These are phyloP conservation scores for Buddleja alternifolia DNA, from an alignment of 257 asterid species.

Conservation along the genomic window DNA sequence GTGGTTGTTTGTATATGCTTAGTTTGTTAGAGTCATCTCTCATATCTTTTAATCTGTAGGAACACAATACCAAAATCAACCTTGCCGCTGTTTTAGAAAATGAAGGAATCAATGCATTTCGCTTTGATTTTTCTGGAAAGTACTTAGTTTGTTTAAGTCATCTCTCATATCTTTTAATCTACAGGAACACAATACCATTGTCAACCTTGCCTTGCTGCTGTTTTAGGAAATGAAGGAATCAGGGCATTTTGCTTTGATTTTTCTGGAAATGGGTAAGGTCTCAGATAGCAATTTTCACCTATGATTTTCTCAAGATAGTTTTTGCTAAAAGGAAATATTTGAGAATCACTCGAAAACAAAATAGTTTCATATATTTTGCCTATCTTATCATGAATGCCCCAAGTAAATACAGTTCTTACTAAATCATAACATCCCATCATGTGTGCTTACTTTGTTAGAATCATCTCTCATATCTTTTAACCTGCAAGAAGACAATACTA, in stretches of 20 bases:
- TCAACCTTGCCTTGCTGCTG: constrained; percentile 57
- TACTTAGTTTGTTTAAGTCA: constrained; percentile 10
- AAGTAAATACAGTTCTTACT: not conserved
- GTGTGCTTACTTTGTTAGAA: no score
- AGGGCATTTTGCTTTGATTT: constrained; percentile 68
- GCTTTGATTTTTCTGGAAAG: no score
- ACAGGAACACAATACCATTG: constrained; percentile 45
- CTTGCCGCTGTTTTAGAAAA: constrained; percentile 64
- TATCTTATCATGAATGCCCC: constrained; percentile 22
- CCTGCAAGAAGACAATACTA: constrained; percentile 38
- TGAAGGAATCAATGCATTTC: constrained; percentile 75
- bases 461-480: constrained; percentile 13
- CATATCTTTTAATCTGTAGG: constrained; percentile 35
- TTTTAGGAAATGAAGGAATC: constrained; percentile 78
- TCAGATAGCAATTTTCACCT: constrained; percentile 6
- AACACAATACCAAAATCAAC: constrained; percentile 40
- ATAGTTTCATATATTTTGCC: not conserved
- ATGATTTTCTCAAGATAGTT: not conserved
- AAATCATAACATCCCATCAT: not conserved
- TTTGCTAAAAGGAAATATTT: not conserved
- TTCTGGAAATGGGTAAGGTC: constrained; percentile 76
- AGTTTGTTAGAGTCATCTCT: constrained; percentile 1
- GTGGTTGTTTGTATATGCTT: constrained; percentile 1
- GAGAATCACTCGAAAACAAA: not conserved
- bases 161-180: constrained; percentile 9